Evolutionary conservation across 306 rosid species (phyloP).

Genomic region (Vigna hirtella): DNA sequence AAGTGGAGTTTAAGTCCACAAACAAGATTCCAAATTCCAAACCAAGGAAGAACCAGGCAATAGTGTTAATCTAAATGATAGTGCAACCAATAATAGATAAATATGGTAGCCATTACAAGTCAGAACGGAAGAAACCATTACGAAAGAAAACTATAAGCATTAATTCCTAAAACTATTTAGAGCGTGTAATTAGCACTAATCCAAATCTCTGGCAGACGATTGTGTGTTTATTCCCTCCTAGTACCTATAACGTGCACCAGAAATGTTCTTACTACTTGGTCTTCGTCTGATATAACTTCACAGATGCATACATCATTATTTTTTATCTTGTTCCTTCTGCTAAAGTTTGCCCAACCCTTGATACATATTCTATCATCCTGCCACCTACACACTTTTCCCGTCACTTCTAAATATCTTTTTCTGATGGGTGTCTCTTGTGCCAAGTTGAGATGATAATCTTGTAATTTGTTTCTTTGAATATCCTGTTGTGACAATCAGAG

Average conservation of each 20-base stretch:
- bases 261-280: background rate
- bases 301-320: constrained; percentile 37
- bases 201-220: background rate
- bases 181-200: background rate
- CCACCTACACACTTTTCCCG: constrained; percentile 15
- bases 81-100: background rate
- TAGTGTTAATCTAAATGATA: background rate
- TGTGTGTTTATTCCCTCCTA: constrained; percentile 8
- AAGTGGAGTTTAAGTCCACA: background rate
- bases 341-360: constrained; percentile 24
- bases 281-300: constrained; percentile 34
- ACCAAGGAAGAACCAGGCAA: background rate
- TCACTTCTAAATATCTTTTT: background rate
- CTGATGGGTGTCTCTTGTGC: background rate
- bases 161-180: background rate
- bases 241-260: constrained; percentile 36
- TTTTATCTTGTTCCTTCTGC: constrained; percentile 23
- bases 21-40: constrained; percentile 1
- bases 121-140: background rate
- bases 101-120: background rate
- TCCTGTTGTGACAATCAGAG: constrained; percentile 27
- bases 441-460: constrained; percentile 5
- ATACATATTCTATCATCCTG: constrained; percentile 35
- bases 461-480: background rate
- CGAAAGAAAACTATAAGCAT: background rate